Conservation (phyloP, 495 filamentous ascomycete species). For the Choiromyces venosus region DNA sequence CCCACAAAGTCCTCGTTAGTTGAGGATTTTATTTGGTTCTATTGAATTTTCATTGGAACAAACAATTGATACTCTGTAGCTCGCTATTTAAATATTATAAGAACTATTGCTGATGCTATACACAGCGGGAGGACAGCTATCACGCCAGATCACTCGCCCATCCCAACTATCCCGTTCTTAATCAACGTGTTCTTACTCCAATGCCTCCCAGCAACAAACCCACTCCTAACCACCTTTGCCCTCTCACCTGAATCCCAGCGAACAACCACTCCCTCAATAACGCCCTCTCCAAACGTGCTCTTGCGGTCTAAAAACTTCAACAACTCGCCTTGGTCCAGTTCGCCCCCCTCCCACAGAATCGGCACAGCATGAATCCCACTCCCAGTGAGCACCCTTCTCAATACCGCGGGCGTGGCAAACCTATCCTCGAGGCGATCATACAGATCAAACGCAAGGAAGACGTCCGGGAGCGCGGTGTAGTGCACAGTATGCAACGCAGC, state of each 20-base stretch:
- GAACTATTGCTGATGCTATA: neutral
- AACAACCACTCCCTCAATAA: constrained; percentile 30
- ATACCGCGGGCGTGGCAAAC: neutral
- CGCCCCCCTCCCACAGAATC: constrained; percentile 19
- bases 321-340: constrained; percentile 13
- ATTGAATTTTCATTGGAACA: neutral
- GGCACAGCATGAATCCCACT: constrained; percentile 20
- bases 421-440: constrained; percentile 17
- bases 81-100: neutral
- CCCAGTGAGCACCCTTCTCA: constrained; percentile 3
- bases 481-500: constrained; percentile 20
- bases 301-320: constrained; percentile 15
- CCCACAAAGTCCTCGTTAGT: neutral
- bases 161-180: constrained; percentile 34
- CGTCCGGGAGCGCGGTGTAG: constrained; percentile 17
- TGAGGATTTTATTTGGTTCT: neutral
- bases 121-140: neutral
- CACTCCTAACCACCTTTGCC: constrained; percentile 43
- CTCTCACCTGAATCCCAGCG: constrained; percentile 27
- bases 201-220: constrained; percentile 36
- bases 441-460: constrained; percentile 28
- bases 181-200: constrained; percentile 35
- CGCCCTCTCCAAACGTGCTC: constrained; percentile 15
- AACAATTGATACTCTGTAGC: neutral
- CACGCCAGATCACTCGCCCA: constrained; percentile 23